A percentile compares a stretch with the other conserved stretches of the same genome.
These are phyloP conservation scores for Saussurea involucrata DNA, from an alignment of 129 eudicot genomes.

Conservation along the genomic window DNA sequence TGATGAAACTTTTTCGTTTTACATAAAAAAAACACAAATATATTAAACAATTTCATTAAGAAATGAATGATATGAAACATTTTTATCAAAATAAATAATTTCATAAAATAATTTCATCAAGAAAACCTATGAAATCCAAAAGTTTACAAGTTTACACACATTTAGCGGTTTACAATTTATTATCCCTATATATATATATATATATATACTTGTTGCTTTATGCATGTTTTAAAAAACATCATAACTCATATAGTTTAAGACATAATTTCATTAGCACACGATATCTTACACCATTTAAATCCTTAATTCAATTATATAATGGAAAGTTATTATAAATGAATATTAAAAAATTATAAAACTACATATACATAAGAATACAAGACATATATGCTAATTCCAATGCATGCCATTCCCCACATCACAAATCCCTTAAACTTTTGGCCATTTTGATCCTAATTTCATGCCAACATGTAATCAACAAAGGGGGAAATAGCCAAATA, in stretches of 20 bases:
- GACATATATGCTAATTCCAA: constrained; percentile 9
- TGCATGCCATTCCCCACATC: constrained; percentile 15
- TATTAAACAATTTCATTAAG: too few relatives aligned
- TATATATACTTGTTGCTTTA: neutral
- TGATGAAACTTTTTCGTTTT: too few relatives aligned
- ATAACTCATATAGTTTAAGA: neutral
- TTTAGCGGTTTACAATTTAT: too few relatives aligned
- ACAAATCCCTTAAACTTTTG: constrained; percentile 23
- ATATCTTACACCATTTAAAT: neutral
- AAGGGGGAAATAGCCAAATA: neutral
- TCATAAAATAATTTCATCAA: too few relatives aligned
- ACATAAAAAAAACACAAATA: too few relatives aligned
- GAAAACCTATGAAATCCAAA: too few relatives aligned
- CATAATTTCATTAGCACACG: neutral
- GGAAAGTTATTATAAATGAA: too few relatives aligned
- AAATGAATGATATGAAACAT: too few relatives aligned
- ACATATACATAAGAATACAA: neutral
- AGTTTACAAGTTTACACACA: too few relatives aligned
- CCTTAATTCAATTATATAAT: neutral
- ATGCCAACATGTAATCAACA: constrained; percentile 35
- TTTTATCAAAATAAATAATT: too few relatives aligned
- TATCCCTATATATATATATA: too few relatives aligned
- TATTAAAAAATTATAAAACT: neutral
- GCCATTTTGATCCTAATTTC: constrained; percentile 29
- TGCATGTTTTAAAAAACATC: neutral